phyloP scores from a whole-genome alignment of 345 rosid genomes.

The Excoecaria agallocha region DNA sequence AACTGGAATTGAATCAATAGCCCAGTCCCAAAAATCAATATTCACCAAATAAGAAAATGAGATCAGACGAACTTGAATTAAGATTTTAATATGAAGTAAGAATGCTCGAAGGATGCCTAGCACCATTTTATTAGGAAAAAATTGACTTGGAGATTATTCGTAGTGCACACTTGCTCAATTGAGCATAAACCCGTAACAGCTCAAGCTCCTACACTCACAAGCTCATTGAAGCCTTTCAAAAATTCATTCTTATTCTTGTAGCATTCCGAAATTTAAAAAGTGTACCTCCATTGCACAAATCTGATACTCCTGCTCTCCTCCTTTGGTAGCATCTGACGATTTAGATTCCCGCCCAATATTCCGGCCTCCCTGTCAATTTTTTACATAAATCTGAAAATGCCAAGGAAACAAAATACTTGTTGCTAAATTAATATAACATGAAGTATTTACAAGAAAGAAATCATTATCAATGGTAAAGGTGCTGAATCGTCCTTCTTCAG shows the following conservation, averaged over 20 bases:
- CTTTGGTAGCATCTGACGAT: not conserved
- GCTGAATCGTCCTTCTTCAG: conserved; percentile 43
- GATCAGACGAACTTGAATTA: not conserved
- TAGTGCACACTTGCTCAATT: not conserved
- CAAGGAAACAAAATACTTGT: not conserved
- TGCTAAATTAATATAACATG: not conserved
- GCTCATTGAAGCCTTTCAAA: too few species aligned
- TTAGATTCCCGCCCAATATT: conserved; percentile 3
- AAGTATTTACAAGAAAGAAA: conserved; percentile 26
- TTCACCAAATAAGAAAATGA: not conserved
- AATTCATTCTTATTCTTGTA: not conserved
- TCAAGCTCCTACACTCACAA: not conserved
- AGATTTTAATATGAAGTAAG: not conserved
- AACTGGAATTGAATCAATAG: not conserved
- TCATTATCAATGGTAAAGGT: conserved; percentile 25
- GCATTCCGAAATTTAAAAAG: conserved; percentile 6
- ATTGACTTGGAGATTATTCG: not conserved
- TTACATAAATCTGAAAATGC: not conserved
- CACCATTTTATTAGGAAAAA: not conserved
- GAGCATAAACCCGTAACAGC: not conserved
- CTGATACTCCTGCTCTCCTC: conserved; percentile 20
- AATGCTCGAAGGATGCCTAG: not conserved
- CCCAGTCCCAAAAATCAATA: not conserved
- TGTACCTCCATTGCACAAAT: conserved; percentile 11
- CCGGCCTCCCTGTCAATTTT: conserved; percentile 15